These are phyloP conservation scores for Cladobotryum protrusum DNA, from an alignment of 2,329 filamentous ascomycete species.

Conservation along the genomic window DNA sequence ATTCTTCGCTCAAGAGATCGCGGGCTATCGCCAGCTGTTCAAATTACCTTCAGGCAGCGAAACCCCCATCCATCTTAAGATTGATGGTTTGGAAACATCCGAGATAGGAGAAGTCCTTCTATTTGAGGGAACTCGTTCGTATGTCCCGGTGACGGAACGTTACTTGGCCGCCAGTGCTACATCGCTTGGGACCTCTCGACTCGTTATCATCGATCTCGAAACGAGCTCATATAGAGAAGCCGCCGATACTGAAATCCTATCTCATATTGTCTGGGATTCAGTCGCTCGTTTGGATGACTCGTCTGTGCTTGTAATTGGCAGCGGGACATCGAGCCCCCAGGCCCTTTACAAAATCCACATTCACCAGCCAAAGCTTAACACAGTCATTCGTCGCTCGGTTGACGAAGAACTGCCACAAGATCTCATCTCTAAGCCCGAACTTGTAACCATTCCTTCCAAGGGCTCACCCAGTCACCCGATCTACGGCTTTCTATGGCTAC, in stretches of 20 bases:
- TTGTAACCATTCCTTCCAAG: constrained; percentile 25
- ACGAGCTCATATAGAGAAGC: constrained; percentile 25
- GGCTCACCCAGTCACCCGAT: constrained; percentile 25
- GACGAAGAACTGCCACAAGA: constrained; percentile 23
- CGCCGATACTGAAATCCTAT: constrained; percentile 23
- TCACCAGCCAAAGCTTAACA: constrained; percentile 17
- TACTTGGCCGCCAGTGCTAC: constrained; percentile 30
- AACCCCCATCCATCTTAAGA: constrained; percentile 22
- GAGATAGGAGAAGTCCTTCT: constrained; percentile 33
- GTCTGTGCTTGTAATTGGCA: constrained; percentile 33
- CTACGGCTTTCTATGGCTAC: constrained; percentile 44
- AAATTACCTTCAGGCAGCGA: constrained; percentile 24
- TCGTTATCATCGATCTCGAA: constrained; percentile 34
- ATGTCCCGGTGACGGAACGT: constrained; percentile 30
- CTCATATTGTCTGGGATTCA: constrained; percentile 28
- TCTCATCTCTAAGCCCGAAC: constrained; percentile 33
- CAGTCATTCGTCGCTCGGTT: constrained; percentile 28
- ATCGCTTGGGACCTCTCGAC: constrained; percentile 25
- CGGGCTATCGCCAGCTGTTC: constrained; percentile 43
- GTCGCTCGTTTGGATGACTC: constrained; percentile 29
- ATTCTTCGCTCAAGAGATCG: constrained; percentile 42
- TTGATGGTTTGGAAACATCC: constrained; percentile 35
- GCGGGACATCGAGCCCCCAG: constrained; percentile 23
- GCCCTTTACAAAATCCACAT: constrained; percentile 32
- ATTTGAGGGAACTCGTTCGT: constrained; percentile 31